Evolutionary conservation across 139 green algal genomes (phyloP).

Genomic region (Bryopsis sp.): DNA sequence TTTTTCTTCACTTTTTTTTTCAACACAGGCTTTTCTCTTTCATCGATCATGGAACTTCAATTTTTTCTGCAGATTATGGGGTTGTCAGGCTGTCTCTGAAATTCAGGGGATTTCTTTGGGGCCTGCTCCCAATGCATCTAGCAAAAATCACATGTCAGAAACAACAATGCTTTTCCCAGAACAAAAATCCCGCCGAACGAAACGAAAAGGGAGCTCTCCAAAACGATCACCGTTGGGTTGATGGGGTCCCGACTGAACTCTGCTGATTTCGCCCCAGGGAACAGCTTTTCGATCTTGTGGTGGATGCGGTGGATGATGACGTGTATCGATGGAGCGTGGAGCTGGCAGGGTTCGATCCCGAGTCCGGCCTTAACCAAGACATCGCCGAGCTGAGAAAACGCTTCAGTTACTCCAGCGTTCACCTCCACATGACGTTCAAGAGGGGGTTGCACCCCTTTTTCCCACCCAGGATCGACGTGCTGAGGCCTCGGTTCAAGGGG

Average conservation of each 20-base stretch:
- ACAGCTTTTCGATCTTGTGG: constrained; percentile 22
- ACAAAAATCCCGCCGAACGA: neutral
- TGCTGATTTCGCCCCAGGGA: constrained; percentile 2
- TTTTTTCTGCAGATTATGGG: too few species aligned
- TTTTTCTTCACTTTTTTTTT: too few species aligned
- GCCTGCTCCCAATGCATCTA: neutral
- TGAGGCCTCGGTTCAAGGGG: constrained; percentile 44
- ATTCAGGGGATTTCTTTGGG: too few species aligned
- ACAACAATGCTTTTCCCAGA: neutral
- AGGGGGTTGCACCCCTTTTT: constrained; percentile 79
- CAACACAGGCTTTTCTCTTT: too few species aligned
- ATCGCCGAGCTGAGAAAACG: constrained; percentile 39
- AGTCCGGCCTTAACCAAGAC: constrained; percentile 33
- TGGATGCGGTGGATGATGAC: constrained; percentile 41
- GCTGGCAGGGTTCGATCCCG: constrained; percentile 39
- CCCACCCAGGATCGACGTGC: constrained; percentile 52
- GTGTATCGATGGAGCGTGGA: constrained; percentile 63
- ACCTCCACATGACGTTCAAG: constrained; percentile 67
- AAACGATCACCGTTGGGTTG: neutral
- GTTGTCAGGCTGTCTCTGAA: too few species aligned
- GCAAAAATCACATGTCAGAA: neutral
- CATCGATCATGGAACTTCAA: too few species aligned
- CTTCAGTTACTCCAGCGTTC: constrained; percentile 39
- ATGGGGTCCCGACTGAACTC: neutral
- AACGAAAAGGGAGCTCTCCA: neutral